These are phyloP conservation scores for Mucor indicus DNA, from an alignment of 371 early-diverging fungal genomes.

Conservation along the genomic window DNA sequence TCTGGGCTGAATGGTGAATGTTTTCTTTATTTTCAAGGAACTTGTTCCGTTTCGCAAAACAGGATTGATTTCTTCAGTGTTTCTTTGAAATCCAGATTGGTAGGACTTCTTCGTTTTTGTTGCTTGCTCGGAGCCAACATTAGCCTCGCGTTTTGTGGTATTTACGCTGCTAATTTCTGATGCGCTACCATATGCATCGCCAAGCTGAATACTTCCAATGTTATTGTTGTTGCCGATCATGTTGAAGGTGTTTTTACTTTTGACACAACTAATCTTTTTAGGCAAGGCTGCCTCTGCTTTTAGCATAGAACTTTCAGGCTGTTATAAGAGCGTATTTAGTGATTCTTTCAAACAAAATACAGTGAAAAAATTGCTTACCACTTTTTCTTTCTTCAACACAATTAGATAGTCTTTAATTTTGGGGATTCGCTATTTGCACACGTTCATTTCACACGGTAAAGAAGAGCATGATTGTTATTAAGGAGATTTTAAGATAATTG, in stretches of 20 bases:
- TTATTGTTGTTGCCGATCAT: constrained; percentile 9
- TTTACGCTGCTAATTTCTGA: constrained; percentile 1
- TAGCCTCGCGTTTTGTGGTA: background rate
- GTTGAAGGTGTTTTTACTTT: constrained; percentile 7
- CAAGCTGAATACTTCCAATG: constrained; percentile 9
- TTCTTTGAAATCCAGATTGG: constrained; percentile 1
- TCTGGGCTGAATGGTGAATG: constrained; percentile 9
- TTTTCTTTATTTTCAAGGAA: constrained; percentile 11
- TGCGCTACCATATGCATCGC: background rate
- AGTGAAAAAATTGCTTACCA: constrained; percentile 7
- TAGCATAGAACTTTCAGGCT: constrained; percentile 1
- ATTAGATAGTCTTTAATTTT: background rate
- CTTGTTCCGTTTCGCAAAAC: constrained; percentile 12
- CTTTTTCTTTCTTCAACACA: background rate
- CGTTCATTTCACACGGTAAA: no score
- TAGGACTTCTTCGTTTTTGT: constrained; percentile 6
- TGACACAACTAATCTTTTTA: constrained; percentile 3
- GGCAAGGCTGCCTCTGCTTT: constrained; percentile 11
- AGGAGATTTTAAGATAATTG: no score
- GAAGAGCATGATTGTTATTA: no score
- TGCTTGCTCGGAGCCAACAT: background rate
- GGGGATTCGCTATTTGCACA: no score
- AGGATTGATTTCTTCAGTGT: constrained; percentile 11
- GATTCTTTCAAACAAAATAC: constrained; percentile 4
- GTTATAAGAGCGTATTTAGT: constrained; percentile 5